Conservation (phyloP, 495 filamentous ascomycete genomes). For the Aspergillus ostianus region DNA sequence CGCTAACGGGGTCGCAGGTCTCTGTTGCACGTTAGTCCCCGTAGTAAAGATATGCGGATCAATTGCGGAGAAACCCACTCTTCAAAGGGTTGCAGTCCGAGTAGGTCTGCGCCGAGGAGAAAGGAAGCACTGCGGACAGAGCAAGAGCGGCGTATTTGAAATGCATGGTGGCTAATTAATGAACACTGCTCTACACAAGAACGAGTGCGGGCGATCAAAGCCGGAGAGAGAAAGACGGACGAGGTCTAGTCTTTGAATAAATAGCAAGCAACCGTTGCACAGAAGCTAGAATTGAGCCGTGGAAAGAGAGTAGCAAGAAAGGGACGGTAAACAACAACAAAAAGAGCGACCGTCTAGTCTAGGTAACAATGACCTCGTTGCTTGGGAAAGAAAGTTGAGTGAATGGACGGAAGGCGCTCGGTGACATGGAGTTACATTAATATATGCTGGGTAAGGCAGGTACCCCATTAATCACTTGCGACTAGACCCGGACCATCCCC, state of each 20-base stretch:
- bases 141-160: slow-evolving; percentile 36
- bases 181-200: slow-evolving; percentile 6
- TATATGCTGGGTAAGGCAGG: neutral
- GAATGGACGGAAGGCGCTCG: slow-evolving; percentile 1
- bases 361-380: slow-evolving; percentile 7
- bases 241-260: neutral
- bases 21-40: slow-evolving; percentile 20
- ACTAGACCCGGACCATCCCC: neutral
- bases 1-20: slow-evolving; percentile 61
- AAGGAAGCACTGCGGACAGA: slow-evolving; percentile 35
- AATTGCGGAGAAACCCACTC: slow-evolving; percentile 19
- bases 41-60: neutral
- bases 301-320: slow-evolving; percentile 1
- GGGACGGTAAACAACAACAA: neutral
- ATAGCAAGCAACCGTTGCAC: neutral
- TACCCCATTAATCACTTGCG: neutral
- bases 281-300: neutral
- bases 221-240: slow-evolving; percentile 1
- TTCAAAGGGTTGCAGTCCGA: slow-evolving; percentile 44
- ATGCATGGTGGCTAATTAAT: slow-evolving; percentile 26
- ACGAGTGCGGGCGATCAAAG: slow-evolving; percentile 6
- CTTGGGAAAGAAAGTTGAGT: slow-evolving; percentile 4
- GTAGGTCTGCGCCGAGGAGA: slow-evolving; percentile 46
- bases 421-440: slow-evolving; percentile 6
- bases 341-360: neutral